Evolutionary conservation across 805 yeast genomes (phyloP).

Genomic region (Candida pseudofarinosa): DNA sequence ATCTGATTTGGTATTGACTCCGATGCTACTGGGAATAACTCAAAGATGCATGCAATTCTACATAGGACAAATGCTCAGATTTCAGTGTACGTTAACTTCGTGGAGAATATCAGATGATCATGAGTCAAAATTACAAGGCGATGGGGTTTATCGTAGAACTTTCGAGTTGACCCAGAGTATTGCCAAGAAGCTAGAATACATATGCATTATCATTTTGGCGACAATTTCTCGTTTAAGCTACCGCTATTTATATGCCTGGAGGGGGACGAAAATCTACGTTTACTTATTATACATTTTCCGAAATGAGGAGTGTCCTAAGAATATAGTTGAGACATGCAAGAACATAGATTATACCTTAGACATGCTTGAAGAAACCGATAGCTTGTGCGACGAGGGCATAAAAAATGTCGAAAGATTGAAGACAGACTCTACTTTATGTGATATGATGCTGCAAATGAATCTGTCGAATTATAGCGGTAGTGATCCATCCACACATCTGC

Average conservation of each 20-base stretch:
- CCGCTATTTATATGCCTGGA: conserved; percentile 65
- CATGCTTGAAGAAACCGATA: conserved; percentile 3
- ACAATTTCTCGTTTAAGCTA: conserved; percentile 43
- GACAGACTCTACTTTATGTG: not conserved
- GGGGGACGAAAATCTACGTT: conserved; percentile 56
- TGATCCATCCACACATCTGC: not conserved
- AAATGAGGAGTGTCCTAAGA: conserved; percentile 22
- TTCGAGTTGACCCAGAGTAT: conserved; percentile 20
- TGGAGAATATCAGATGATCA: conserved; percentile 20
- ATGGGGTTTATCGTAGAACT: conserved; percentile 17
- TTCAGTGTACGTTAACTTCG: conserved; percentile 18
- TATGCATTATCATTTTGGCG: conserved; percentile 14
- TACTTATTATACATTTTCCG: conserved; percentile 35
- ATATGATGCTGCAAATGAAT: not conserved
- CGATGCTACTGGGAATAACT: conserved; percentile 23
- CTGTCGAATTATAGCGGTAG: not conserved
- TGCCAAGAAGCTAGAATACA: conserved; percentile 19
- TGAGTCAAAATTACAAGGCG: conserved; percentile 10
- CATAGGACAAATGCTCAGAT: conserved; percentile 20
- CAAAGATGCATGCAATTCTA: conserved; percentile 27
- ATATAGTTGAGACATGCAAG: not conserved
- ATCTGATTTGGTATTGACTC: conserved; percentile 40
- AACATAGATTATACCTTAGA: not conserved
- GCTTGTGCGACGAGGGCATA: conserved; percentile 1
- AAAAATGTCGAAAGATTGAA: conserved; percentile 8